Evolutionary conservation across 2,329 filamentous ascomycete species (phyloP).

Genomic region (Beauveria scarabaeidicola): DNA sequence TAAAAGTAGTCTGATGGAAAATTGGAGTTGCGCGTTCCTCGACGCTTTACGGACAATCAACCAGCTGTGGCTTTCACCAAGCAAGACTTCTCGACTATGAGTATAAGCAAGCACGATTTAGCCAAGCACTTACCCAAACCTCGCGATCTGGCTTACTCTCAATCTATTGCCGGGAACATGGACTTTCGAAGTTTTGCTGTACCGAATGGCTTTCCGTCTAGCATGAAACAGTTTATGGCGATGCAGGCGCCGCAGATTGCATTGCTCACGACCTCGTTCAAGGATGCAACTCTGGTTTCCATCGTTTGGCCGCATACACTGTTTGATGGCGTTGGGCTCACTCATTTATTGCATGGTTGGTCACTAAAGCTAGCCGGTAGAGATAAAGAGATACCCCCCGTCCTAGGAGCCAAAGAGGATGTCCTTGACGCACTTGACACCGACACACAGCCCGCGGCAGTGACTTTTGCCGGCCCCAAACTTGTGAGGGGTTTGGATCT

Average conservation of each 20-base stretch:
- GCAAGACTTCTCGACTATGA: not conserved
- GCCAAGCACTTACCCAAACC: constrained; percentile 1
- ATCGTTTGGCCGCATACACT: constrained; percentile 37
- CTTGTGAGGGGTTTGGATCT: not conserved
- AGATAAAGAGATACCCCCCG: constrained; percentile 30
- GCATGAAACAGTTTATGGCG: not conserved
- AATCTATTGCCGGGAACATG: not conserved
- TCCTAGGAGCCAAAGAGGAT: constrained; percentile 6
- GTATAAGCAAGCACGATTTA: not conserved
- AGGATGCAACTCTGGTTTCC: constrained; percentile 37
- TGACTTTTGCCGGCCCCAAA: not conserved
- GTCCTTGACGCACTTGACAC: not conserved
- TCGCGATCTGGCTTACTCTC: not conserved
- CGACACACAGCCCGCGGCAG: not conserved
- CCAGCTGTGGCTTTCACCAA: constrained; percentile 3
- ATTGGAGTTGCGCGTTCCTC: constrained; percentile 4
- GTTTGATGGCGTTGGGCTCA: constrained; percentile 34
- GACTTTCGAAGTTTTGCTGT: not conserved
- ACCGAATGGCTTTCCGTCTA: not conserved
- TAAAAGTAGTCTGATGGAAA: not conserved
- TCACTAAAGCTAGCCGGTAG: constrained; percentile 32
- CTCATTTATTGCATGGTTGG: constrained; percentile 35
- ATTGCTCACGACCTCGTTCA: constrained; percentile 31
- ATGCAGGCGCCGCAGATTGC: not conserved
- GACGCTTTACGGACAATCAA: not conserved